Evolutionary conservation across 176 grass and related monocot species (phyloP), one percentile per base, ranked within the genome.

Genomic region (sorghum (Sorghum bicolor)): DNA sequence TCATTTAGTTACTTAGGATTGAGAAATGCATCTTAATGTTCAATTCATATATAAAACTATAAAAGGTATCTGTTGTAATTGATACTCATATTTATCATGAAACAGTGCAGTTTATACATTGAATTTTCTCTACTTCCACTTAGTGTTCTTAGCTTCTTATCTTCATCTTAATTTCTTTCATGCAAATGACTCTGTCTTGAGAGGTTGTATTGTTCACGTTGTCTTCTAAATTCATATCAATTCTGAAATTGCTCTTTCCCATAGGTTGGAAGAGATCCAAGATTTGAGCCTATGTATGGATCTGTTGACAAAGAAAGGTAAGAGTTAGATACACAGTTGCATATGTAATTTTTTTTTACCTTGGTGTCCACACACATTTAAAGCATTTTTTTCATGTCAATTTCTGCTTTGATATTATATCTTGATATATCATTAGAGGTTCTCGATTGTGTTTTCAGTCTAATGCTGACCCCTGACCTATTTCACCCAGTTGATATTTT

Each of bases 281-380:
- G 91, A 80, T 97, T 97, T 8, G 94, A 97, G 67, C 87, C 89
- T 74, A 61, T 97, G 69, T 80, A 88, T 83, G 96, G 96, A 93
- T 50, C 67, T 83, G 64, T 98, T 76, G 89, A 98, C 78, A 89
- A 90, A 83, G 93, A 98, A 68, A 80, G 93, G 96, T 95, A 94
- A 82, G 78, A 71, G 41, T 77, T n/a, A 4, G 53, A 77, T 57
- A 14, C 64, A 17, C 19, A 44, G 43, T 36, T 38, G 4, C 22
- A 53, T 26, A 80, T 53, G 8, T 69, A 37, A 32, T 62, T 40
- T 24, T 82, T 22, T 19, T 40, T 57, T 43, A 37, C 32, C 41
- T 61, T 82, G 8, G 67, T 28, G 34, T 31, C 6, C 24, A 72
- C 33, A 55, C 4, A 48, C 32, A 67, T 19, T 32, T 80, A 37